Conservation (phyloP, 331 rosid genomes). For the Phaseolus coccineus region DNA sequence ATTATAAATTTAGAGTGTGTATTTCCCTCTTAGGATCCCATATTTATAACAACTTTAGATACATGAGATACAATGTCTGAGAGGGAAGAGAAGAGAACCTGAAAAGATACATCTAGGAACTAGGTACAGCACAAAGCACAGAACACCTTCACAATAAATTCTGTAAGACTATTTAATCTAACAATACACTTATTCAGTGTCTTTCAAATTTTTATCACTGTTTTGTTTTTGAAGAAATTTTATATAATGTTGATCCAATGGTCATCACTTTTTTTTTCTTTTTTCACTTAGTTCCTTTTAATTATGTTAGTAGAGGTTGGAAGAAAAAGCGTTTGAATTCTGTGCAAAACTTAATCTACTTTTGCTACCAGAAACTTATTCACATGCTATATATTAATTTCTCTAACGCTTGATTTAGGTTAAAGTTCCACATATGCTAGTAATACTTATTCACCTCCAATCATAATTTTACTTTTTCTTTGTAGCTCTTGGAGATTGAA, state of each 20-base stretch:
- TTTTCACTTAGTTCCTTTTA: background rate
- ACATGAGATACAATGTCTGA: too few species aligned
- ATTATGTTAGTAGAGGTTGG: background rate
- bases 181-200: slow-evolving; percentile 5
- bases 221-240: background rate
- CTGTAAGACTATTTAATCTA: too few species aligned
- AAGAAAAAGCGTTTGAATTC: background rate
- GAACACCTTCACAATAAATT: too few species aligned
- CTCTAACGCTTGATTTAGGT: slow-evolving; percentile 17
- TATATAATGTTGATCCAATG: background rate
- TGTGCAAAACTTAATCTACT: background rate
- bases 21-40: too few species aligned
- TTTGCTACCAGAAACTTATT: slow-evolving; percentile 11
- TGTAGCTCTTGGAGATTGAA: background rate
- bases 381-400: background rate
- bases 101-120: too few species aligned
- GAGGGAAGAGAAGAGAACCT: too few species aligned
- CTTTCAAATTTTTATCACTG: background rate
- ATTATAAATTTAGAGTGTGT: too few species aligned
- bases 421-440: too few species aligned
- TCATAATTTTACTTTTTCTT: background rate
- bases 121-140: too few species aligned
- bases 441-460: too few species aligned
- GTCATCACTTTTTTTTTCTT: background rate
- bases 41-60: too few species aligned